phyloP scores from a whole-genome alignment of 2,329 filamentous ascomycete species.

The Epichloe gansuensis region DNA sequence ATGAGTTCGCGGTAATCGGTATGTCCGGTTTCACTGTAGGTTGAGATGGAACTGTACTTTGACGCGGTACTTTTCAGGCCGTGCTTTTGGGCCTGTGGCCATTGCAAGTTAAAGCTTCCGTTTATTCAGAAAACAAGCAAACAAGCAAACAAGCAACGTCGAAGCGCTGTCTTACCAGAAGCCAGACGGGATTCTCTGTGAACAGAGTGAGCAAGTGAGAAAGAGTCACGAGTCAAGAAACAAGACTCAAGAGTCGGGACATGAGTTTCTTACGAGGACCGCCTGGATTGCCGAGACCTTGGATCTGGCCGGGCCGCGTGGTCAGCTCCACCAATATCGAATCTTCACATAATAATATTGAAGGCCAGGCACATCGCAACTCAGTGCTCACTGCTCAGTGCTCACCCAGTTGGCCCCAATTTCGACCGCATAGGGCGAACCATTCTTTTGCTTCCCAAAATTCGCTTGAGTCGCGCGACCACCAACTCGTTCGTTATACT shows the following conservation, averaged over 20 bases:
- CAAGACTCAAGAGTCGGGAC: neutral
- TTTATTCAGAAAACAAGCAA: neutral
- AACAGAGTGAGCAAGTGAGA: conserved; percentile 6
- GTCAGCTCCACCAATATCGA: neutral
- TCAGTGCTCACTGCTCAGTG: conserved; percentile 10
- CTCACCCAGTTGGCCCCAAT: conserved; percentile 53
- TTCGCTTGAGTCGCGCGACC: conserved; percentile 45
- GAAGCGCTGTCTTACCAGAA: conserved; percentile 20
- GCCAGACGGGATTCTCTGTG: conserved; percentile 49
- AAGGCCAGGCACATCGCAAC: neutral
- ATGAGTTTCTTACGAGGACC: conserved; percentile 11
- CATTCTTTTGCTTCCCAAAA: conserved; percentile 38
- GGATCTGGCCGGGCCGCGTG: conserved; percentile 12
- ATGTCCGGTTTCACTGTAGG: conserved; percentile 45
- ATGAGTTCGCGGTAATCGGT: conserved; percentile 38
- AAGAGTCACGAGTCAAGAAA: too few relatives aligned
- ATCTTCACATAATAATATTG: neutral
- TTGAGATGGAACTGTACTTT: conserved; percentile 43
- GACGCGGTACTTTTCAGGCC: conserved; percentile 42
- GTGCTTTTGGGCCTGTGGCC: conserved; percentile 38
- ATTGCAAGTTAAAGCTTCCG: neutral
- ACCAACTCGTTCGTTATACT: conserved; percentile 49
- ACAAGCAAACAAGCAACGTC: neutral
- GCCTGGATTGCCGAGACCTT: conserved; percentile 12
- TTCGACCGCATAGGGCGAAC: conserved; percentile 45